Evolutionary conservation across 2,329 filamentous ascomycete species (phyloP), one percentile per base, ranked within the genome.

Genomic region (Penicillium sp.): DNA sequence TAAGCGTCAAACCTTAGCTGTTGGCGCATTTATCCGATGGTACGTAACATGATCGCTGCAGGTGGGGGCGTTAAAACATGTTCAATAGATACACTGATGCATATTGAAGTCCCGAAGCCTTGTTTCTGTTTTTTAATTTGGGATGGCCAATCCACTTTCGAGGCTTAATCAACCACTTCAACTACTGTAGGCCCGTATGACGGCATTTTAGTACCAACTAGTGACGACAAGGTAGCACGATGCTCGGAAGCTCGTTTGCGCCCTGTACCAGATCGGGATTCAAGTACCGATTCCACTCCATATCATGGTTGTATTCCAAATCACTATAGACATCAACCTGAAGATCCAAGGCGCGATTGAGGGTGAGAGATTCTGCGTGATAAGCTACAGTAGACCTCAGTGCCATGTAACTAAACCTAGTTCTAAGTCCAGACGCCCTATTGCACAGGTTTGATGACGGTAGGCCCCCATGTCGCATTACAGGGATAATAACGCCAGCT

Each of bases 401-500:
- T 9, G 8, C 9, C 25, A 14, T 50, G 49, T 16, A 31, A 10
- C 21, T 54, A 48, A 43, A 52, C 27, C 25, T 37, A 35, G 43
- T 21, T 14, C 9, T 9, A 23, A 3, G 46, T 6, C 46, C 46
- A 29, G 33, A 21, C 23, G 35, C 16, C 48, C 48, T 50, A 16
- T 29, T 49, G 48, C 45, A 49, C 19, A 45, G 25, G 11, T 39
- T 26, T 55, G 53, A 51, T 51, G 53, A 55, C 47, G 31, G 44
- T 46, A 44, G 27, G 27, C 26, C 35, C 35, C 19, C 19, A 23
- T 42, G 19, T 23, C 39, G 16, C 46, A 48, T 27, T 50, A 25
- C 48, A 50, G 25, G 48, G 48, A 42, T 50, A 5, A 25, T 26
- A 27, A 19, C 19, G 33, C 33, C 48, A 39, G 26, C 21, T 16